These are phyloP conservation scores for Heliocybe sulcata DNA, from an alignment of 1,284 basidiomycete species.

Conservation along the genomic window DNA sequence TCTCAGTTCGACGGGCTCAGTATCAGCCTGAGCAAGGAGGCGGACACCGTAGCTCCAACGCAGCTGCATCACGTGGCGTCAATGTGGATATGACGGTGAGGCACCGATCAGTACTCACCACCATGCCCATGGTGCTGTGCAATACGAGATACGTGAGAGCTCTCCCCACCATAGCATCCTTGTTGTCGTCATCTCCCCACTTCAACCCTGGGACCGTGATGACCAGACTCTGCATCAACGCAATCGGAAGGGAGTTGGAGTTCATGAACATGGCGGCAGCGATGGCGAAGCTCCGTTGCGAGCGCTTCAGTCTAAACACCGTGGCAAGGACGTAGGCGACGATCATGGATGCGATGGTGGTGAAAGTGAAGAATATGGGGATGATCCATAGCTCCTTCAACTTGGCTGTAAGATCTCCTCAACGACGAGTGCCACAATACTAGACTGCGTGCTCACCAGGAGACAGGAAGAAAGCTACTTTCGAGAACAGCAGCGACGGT, in stretches of 20 bases:
- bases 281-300: conserved; percentile 76
- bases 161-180: conserved; percentile 85
- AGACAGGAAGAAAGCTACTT: conserved; percentile 80
- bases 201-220: conserved; percentile 78
- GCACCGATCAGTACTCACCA: conserved; percentile 40
- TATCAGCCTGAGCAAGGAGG: conserved; percentile 69
- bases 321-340: conserved; percentile 44
- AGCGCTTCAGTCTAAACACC: conserved; percentile 46
- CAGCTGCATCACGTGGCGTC: conserved; percentile 37
- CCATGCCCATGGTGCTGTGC: conserved; percentile 92
- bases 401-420: conserved; percentile 48
- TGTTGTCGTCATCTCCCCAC: conserved; percentile 78
- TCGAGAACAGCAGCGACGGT: conserved; percentile 87
- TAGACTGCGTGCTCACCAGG: conserved; percentile 40
- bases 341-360: conserved; percentile 59
- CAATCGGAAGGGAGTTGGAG: conserved; percentile 91
- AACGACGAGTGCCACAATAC: neutral
- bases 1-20: conserved; percentile 26
- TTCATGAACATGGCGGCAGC: conserved; percentile 88
- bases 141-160: conserved; percentile 90
- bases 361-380: conserved; percentile 72
- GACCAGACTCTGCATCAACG: conserved; percentile 86
- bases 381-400: conserved; percentile 89
- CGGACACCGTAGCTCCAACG: conserved; percentile 87
- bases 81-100: conserved; percentile 1